A percentile compares a stretch with the other conserved stretches of the same genome.
Evolutionary conservation across 2,329 filamentous ascomycete species (phyloP).

Genomic region (Nothopassalora personata): DNA sequence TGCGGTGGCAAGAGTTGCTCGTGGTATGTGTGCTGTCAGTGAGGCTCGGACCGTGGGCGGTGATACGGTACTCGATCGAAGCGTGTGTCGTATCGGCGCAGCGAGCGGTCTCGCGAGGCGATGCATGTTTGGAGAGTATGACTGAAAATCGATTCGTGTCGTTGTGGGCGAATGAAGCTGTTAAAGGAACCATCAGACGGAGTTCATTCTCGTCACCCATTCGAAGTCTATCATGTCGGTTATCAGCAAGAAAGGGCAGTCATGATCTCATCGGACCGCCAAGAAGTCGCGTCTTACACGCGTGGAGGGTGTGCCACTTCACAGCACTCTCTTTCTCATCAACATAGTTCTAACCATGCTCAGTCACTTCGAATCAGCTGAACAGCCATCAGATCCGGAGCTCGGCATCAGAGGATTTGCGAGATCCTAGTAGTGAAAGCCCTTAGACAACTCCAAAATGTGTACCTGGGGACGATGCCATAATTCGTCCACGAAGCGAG

Average conservation of each 20-base stretch:
- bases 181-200: too few species aligned
- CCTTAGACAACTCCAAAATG: too few species aligned
- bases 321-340: neutral
- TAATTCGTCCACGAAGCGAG: too few species aligned
- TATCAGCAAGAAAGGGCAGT: neutral
- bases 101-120: neutral
- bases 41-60: neutral
- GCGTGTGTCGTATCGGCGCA: neutral
- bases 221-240: too few species aligned
- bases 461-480: too few species aligned
- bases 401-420: too few species aligned
- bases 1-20: neutral
- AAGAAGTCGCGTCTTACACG: too few species aligned
- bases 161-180: neutral
- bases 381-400: too few species aligned
- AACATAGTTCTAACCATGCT: neutral
- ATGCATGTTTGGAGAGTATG: neutral
- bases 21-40: neutral
- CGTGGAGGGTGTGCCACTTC: too few species aligned
- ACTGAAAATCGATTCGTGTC: neutral
- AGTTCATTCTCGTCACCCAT: too few species aligned
- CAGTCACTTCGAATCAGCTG: too few species aligned
- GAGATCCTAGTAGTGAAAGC: too few species aligned
- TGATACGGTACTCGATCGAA: neutral
- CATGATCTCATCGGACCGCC: neutral